A percentile compares a stretch with the other conserved stretches of the same genome.
These are phyloP conservation scores for Serendipita vermifera DNA, from an alignment of 768 basidiomycete genomes.

Conservation along the genomic window DNA sequence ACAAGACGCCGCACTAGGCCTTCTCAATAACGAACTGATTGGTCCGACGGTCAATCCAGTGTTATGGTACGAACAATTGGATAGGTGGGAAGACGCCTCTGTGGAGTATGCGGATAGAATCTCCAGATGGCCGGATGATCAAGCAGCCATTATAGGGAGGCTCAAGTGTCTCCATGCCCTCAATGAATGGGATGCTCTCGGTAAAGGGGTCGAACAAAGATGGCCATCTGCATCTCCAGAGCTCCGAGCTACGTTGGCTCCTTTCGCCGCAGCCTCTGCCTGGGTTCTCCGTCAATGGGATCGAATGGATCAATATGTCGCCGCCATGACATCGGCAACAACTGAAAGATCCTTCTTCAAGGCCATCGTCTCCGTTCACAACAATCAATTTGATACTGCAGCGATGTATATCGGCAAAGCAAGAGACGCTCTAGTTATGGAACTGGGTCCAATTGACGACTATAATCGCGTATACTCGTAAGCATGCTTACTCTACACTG, in stretches of 20 bases:
- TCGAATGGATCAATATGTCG: slow-evolving; percentile 36
- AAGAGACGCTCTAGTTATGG: slow-evolving; percentile 33
- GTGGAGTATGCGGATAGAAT: slow-evolving; percentile 24
- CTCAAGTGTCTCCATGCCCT: slow-evolving; percentile 37
- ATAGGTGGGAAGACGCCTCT: slow-evolving; percentile 37
- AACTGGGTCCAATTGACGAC: slow-evolving; percentile 35
- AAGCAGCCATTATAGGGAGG: slow-evolving; percentile 29
- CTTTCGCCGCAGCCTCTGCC: slow-evolving; percentile 35
- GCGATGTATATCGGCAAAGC: slow-evolving; percentile 32
- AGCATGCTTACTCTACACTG: slow-evolving; percentile 11
- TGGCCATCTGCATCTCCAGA: slow-evolving; percentile 30
- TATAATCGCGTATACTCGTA: slow-evolving; percentile 37
- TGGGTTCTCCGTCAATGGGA: slow-evolving; percentile 39
- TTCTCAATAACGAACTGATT: slow-evolving; percentile 32
- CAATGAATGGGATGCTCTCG: slow-evolving; percentile 37
- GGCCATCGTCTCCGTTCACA: slow-evolving; percentile 36
- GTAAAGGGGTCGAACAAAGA: slow-evolving; percentile 28
- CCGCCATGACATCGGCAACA: slow-evolving; percentile 34
- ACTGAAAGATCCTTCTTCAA: slow-evolving; percentile 38
- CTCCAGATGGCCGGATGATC: slow-evolving; percentile 21
- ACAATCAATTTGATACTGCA: slow-evolving; percentile 32
- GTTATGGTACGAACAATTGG: slow-evolving; percentile 39
- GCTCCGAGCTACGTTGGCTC: slow-evolving; percentile 31
- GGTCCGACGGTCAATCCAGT: slow-evolving; percentile 30
- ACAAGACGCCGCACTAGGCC: slow-evolving; percentile 37